Evolutionary conservation across 192 early-diverging fungal species (phyloP), one percentile per base, ranked within the genome.

Genomic region (Linnemannia zychae): DNA sequence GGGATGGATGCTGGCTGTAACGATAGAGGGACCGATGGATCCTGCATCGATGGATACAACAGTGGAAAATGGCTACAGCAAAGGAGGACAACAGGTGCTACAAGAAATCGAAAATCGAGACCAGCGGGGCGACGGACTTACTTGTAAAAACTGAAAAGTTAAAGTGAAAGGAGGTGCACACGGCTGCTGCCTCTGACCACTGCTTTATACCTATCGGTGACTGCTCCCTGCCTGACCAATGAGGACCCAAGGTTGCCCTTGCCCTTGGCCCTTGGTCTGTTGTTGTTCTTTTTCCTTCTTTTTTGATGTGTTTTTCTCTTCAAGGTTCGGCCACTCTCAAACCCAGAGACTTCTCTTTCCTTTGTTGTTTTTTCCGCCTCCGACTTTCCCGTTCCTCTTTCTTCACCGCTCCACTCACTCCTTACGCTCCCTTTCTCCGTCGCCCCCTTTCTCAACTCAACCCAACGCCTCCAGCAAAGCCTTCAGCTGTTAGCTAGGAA

Each of bases 61-160:
- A 31, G 68, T 68, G 28, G 40, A 4, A 50, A 67, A 50, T 37
- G 38, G 20, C 38, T 34, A 7, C 28, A 50, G 36, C 3, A 49
- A 33, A 66, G 63, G 53, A 63, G 48, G 37, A 53, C 9, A 9
- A 44, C 9, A 44, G n/a, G 40, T 44, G 40, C 40, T 44, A 44
- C 40, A 44, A 44, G 9, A 9, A 44, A n/a, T n/a, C n/a, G n/a
- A 9, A 44, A 44, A 44, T 44, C 40, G 40, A 44, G 18, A 13
- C 71, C 7, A 33, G 49, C 46, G 33, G 72, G 20, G 24, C 60
- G 50, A 22, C 28, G 12, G 40, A 78, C 82, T 78, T 84, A 78
- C 76, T 84, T 78, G 78, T 76, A 13, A 50, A 44, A 66, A 74
- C 50, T 48, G 69, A 82, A 81, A 76, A 82, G 74, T 76, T 75